Evolutionary conservation across 2,329 filamentous ascomycete species (phyloP).

Genomic region (Lachnellula hyalina): DNA sequence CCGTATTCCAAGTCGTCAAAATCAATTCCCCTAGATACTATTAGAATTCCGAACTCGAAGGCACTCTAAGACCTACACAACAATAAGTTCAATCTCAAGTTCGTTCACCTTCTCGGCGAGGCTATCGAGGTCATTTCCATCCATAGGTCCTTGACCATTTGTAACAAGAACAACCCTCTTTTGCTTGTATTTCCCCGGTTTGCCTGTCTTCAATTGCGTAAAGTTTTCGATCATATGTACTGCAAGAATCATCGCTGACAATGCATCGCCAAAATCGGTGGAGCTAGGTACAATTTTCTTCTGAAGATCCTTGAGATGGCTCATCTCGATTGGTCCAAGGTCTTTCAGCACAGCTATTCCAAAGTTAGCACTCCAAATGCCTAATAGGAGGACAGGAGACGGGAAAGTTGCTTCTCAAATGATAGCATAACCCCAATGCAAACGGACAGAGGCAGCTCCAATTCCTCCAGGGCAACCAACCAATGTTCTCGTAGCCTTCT

Average conservation of each 20-base stretch:
- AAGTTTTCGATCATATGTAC: constrained; percentile 77
- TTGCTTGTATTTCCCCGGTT: constrained; percentile 65
- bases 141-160: constrained; percentile 57
- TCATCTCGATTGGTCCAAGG: constrained; percentile 55
- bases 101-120: constrained; percentile 72
- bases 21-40: constrained; percentile 66
- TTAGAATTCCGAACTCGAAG: constrained; percentile 14
- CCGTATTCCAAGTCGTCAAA: constrained; percentile 90
- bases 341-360: constrained; percentile 59
- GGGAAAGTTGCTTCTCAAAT: constrained; percentile 31
- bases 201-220: constrained; percentile 56
- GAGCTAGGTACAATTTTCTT: constrained; percentile 59
- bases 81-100: constrained; percentile 68
- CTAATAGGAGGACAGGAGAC: background rate
- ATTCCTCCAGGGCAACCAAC: background rate
- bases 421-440: background rate
- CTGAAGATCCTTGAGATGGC: constrained; percentile 61
- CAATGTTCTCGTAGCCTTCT: constrained; percentile 73
- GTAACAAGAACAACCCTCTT: constrained; percentile 78
- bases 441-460: background rate
- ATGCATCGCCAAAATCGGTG: constrained; percentile 69
- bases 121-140: constrained; percentile 32
- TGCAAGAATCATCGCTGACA: constrained; percentile 82
- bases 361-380: background rate
- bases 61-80: constrained; percentile 56